Percentiles rank a stretch among this genome's conserved stretches.
Conservation (phyloP, 805 yeast species). For the Metschnikowia baotianmanensis region DNA sequence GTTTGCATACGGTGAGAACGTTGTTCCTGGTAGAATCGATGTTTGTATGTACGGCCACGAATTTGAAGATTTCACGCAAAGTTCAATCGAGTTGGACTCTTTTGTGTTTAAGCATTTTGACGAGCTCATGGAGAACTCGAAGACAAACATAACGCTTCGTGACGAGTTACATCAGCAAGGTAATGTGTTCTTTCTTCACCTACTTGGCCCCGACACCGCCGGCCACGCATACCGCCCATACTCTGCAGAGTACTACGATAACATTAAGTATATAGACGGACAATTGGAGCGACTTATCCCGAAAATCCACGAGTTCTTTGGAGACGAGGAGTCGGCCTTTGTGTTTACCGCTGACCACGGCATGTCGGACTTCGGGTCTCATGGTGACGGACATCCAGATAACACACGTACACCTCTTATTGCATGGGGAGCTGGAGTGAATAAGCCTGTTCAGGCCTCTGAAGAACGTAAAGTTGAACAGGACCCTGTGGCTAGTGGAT, state of each 20-base stretch:
- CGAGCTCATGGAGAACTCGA: conserved; percentile 63
- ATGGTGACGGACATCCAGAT: conserved; percentile 99
- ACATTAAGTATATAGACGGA: conserved; percentile 79
- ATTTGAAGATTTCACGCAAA: conserved; percentile 89
- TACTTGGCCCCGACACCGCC: conserved; percentile 95
- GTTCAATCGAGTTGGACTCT: conserved; percentile 83
- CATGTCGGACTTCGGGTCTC: conserved; percentile 98
- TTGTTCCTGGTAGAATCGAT: conserved; percentile 64
- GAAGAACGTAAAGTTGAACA: conserved; percentile 25
- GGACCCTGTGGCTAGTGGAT: conserved; percentile 37
- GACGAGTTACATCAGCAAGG: conserved; percentile 69
- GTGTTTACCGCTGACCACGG: conserved; percentile 99
- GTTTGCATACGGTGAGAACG: conserved; percentile 84
- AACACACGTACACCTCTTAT: conserved; percentile 95
- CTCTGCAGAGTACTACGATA: conserved; percentile 91
- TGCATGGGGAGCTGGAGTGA: conserved; percentile 97
- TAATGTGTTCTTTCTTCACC: conserved; percentile 84
- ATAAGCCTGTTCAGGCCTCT: conserved; percentile 52
- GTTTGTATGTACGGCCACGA: conserved; percentile 96
- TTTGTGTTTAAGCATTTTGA: conserved; percentile 83
- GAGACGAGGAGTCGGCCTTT: conserved; percentile 80
- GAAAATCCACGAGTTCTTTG: conserved; percentile 69
- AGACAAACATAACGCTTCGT: conserved; percentile 52
- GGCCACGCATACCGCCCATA: conserved; percentile 96
- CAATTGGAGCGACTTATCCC: conserved; percentile 62